A percentile compares a stretch with the other conserved stretches of the same genome.
These are phyloP conservation scores for Tolypocladium ovalisporum DNA, from an alignment of 2,329 filamentous ascomycete genomes.

Conservation along the genomic window DNA sequence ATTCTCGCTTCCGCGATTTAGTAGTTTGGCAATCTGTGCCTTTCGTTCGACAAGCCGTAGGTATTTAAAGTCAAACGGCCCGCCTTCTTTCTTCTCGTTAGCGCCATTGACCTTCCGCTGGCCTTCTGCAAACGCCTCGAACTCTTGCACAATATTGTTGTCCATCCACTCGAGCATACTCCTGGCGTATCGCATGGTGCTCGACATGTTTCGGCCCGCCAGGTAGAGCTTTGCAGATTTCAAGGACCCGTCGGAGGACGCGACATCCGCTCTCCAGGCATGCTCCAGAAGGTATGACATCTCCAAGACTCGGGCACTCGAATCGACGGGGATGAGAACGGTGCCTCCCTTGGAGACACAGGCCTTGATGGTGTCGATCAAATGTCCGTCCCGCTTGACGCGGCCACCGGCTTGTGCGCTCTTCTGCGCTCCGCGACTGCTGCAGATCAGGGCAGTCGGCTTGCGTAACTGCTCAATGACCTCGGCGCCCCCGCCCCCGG, in stretches of 20 bases:
- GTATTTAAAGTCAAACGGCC: constrained; percentile 85
- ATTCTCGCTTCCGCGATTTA: constrained; percentile 33
- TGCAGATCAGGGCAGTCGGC: constrained; percentile 88
- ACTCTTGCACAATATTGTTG: constrained; percentile 84
- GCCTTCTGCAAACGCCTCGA: constrained; percentile 58
- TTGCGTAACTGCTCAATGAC: constrained; percentile 90
- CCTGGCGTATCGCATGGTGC: constrained; percentile 79
- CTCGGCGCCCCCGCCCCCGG: constrained; percentile 69
- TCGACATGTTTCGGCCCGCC: constrained; percentile 75
- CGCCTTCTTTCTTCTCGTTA: constrained; percentile 43
- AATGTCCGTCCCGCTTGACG: constrained; percentile 72
- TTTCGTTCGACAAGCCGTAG: constrained; percentile 74
- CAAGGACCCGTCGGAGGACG: constrained; percentile 38
- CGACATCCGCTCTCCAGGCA: constrained; percentile 64
- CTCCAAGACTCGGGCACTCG: constrained; percentile 87
- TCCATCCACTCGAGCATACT: constrained; percentile 99
- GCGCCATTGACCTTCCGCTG: constrained; percentile 34
- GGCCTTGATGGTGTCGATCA: constrained; percentile 71
- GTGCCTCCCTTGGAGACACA: constrained; percentile 77
- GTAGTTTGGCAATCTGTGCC: constrained; percentile 64
- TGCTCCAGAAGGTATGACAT: constrained; percentile 87
- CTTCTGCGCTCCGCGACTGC: constrained; percentile 67
- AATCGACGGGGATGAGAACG: constrained; percentile 88
- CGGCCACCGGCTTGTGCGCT: constrained; percentile 60
- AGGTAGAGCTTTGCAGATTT: constrained; percentile 59